phyloP scores from a whole-genome alignment of 176 grass and related monocot genomes.

The Thinopyrum elongatum region DNA sequence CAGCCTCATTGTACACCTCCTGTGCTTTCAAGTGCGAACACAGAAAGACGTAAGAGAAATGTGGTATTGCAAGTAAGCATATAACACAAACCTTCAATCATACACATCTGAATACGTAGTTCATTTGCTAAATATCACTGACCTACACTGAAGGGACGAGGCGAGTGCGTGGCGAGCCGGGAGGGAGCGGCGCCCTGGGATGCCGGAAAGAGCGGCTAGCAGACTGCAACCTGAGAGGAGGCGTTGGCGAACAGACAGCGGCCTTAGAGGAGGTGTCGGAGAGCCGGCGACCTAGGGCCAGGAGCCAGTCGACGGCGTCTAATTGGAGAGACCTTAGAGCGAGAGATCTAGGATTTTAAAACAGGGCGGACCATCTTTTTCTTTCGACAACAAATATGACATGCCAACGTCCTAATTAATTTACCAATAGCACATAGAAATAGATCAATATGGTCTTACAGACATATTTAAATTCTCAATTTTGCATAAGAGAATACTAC shows the following conservation, averaged over 20 bases:
- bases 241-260: neutral
- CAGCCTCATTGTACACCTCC: constrained; percentile 54
- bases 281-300: neutral
- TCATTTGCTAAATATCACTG: constrained; percentile 1
- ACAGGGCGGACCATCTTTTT: no score
- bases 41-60: neutral
- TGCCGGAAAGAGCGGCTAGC: neutral
- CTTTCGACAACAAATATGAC: no score
- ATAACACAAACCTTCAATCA: neutral
- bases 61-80: neutral
- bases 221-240: neutral
- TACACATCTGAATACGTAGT: neutral
- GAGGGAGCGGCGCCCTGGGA: neutral
- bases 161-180: neutral
- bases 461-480: no score
- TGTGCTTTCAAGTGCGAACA: neutral
- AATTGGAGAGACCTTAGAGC: neutral
- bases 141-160: neutral
- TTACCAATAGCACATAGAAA: no score
- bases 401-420: no score
- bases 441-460: no score
- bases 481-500: no score
- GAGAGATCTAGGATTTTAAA: neutral
- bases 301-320: neutral
- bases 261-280: no score